phyloP scores from a whole-genome alignment of 208 protist genomes.

The Trypanosoma avium region DNA sequence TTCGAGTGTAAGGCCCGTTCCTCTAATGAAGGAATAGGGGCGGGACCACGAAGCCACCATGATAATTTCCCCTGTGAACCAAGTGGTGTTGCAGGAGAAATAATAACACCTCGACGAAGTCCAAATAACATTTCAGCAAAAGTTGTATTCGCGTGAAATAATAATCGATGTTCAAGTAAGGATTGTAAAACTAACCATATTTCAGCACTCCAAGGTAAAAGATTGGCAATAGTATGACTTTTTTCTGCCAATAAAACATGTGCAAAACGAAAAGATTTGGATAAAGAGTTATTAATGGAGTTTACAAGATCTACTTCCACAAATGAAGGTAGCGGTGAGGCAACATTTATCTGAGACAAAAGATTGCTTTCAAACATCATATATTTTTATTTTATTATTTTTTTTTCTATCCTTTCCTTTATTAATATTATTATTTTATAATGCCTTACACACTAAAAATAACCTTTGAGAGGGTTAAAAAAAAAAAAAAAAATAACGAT shows the following conservation, averaged over 20 bases:
- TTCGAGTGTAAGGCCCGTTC: conserved; percentile 41
- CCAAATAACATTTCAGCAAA: conserved; percentile 81
- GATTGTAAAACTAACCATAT: conserved; percentile 46
- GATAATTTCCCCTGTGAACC: conserved; percentile 28
- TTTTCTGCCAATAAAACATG: conserved; percentile 65
- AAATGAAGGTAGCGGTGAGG: conserved; percentile 73
- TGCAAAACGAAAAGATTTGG: conserved; percentile 58
- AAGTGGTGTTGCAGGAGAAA: conserved; percentile 13
- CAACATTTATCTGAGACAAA: conserved; percentile 67
- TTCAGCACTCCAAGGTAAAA: conserved; percentile 66
- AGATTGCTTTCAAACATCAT: conserved; percentile 79
- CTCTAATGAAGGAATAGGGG: conserved; percentile 47
- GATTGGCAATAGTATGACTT: conserved; percentile 26
- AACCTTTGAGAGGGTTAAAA: too few species aligned
- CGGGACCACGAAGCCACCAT: conserved; percentile 51
- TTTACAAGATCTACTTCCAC: conserved; percentile 65
- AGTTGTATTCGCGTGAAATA: conserved; percentile 63
- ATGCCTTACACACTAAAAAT: background rate
- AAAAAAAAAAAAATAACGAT: background rate
- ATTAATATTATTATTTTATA: background rate
- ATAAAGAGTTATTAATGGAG: conserved; percentile 52
- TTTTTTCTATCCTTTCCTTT: conserved; percentile 20
- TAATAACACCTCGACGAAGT: conserved; percentile 36
- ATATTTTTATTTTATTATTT: background rate
- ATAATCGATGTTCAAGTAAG: conserved; percentile 59